These are phyloP conservation scores for Solanum medicagineum DNA, from an alignment of 257 asterid species.

Conservation along the genomic window DNA sequence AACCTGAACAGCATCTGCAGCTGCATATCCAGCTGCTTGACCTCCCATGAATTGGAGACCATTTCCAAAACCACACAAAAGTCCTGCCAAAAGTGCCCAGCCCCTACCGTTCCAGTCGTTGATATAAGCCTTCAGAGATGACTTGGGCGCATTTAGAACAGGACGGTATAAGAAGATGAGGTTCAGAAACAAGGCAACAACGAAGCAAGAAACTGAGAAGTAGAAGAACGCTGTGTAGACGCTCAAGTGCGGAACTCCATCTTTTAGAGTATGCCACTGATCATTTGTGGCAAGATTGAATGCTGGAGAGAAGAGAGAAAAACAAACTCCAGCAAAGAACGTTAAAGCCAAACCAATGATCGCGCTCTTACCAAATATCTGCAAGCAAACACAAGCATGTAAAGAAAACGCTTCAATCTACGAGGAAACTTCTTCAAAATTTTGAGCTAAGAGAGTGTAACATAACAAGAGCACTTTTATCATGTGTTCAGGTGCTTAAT, in stretches of 20 bases:
- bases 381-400: not conserved
- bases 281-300: constrained; percentile 88
- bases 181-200: constrained; percentile 57
- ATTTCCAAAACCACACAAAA: constrained; percentile 82
- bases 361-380: constrained; percentile 83
- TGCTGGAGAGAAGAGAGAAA: constrained; percentile 88
- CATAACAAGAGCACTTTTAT: not conserved
- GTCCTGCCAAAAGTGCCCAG: constrained; percentile 86
- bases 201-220: constrained; percentile 75
- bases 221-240: constrained; percentile 91
- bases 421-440: not conserved
- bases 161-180: constrained; percentile 61
- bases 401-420: not conserved
- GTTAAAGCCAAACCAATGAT: constrained; percentile 64
- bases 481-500: not conserved
- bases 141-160: constrained; percentile 46
- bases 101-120: constrained; percentile 81
- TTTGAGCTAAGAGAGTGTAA: not conserved
- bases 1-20: constrained; percentile 98
- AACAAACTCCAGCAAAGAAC: constrained; percentile 78
- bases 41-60: constrained; percentile 99
- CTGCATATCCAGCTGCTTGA: constrained; percentile 97
- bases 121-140: constrained; percentile 59
- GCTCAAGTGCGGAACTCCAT: constrained; percentile 60
- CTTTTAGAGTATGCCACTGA: constrained; percentile 58